Evolutionary conservation across 2,329 filamentous ascomycete species (phyloP), one percentile per base, ranked within the genome.

Genomic region (Thielaviopsis populi): DNA sequence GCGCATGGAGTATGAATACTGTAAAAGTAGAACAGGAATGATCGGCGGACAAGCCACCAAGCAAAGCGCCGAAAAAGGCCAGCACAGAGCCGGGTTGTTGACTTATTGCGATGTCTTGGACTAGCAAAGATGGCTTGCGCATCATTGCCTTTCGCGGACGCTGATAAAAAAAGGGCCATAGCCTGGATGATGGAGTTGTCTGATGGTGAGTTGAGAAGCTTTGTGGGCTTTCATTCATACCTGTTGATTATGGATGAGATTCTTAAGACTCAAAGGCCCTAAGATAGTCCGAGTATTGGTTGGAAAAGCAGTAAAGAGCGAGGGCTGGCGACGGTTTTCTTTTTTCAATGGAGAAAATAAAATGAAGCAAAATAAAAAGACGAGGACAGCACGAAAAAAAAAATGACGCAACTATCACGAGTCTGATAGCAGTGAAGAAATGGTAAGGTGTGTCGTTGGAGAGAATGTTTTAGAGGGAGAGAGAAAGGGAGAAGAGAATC

Each of bases 1-100:
- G 53, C 10, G 24, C 53, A 56, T 56, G 53, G 27, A 56, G 30
- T 56, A 56, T 56, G 53, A 56, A 56, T 56, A 56, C 33, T 56
- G 24, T 56, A 56, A 33, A 37, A 37, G 53, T 37, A 56, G 53
- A 56, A 56, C 53, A 56, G 53, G 17, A 37, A 56, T 56, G 53
- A 56, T 56, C 53, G 53, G 27, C 53, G 53, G 53, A 56, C 53
- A 56, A 56, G 53, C 53, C 53, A 56, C 53, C 53, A 56, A 17
- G 53, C 53, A 37, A 56, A 56, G 53, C 53, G 53, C 53, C 53
- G 53, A 56, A 37, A 33, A 56, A 37, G 53, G 37, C 53, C 53
- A 56, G 27, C 30, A 37, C 27, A 56, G 53, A 56, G 53, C 53
- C 53, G 53, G 53, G 27, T 56, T 56, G 5, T 56, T 56, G 53